These are phyloP conservation scores for Colletotrichum sp. DNA, from an alignment of 2,329 filamentous ascomycete genomes.

Conservation along the genomic window DNA sequence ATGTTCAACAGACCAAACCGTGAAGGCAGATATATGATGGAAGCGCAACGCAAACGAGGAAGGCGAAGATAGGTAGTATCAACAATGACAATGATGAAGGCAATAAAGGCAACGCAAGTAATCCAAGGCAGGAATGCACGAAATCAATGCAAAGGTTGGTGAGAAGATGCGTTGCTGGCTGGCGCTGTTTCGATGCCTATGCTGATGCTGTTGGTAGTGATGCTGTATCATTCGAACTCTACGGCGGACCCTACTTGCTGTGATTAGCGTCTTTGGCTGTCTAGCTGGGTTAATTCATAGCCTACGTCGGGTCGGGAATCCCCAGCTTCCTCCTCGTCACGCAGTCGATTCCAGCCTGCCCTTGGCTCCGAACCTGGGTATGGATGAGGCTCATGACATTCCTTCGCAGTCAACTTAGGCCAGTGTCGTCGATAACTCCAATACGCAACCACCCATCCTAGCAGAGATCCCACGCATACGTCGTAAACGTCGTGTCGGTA, in stretches of 20 bases:
- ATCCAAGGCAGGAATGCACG: neutral
- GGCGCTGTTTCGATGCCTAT: neutral
- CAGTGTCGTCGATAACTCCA: slow-evolving; percentile 72
- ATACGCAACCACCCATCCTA: slow-evolving; percentile 66
- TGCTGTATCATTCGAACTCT: slow-evolving; percentile 4
- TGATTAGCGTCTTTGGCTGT: slow-evolving; percentile 18
- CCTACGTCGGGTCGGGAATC: slow-evolving; percentile 39
- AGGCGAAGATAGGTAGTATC: neutral
- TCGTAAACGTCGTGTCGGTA: slow-evolving; percentile 77
- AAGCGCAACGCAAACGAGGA: neutral
- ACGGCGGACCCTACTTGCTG: slow-evolving; percentile 4
- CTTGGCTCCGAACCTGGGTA: slow-evolving; percentile 42
- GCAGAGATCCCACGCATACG: slow-evolving; percentile 63
- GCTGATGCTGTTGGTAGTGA: neutral
- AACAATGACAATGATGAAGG: neutral
- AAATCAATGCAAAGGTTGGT: neutral
- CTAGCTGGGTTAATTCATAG: slow-evolving; percentile 36
- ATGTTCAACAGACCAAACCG: neutral
- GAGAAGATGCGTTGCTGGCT: neutral
- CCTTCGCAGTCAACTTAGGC: slow-evolving; percentile 56
- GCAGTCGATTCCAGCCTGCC: slow-evolving; percentile 46
- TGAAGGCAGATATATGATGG: neutral
- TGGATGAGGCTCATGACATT: slow-evolving; percentile 64
- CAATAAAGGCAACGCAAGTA: neutral
- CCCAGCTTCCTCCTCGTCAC: slow-evolving; percentile 59